Evolutionary conservation across 202 grass and related monocot genomes (phyloP).

Genomic region (Thinopyrum obtusiflorum): DNA sequence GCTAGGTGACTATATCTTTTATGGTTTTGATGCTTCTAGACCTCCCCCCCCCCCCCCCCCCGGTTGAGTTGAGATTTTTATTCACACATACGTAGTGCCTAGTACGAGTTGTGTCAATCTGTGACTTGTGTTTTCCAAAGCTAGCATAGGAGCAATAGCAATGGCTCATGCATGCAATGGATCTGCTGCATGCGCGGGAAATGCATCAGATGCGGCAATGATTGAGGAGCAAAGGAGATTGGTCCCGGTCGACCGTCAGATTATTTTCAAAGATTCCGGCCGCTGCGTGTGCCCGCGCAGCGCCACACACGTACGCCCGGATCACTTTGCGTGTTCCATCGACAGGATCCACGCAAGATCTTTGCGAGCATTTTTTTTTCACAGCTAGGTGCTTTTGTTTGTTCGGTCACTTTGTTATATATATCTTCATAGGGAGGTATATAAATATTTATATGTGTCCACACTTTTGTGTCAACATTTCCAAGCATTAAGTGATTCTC

Average conservation of each 20-base stretch:
- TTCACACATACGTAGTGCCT: no score
- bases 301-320: neutral
- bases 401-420: neutral
- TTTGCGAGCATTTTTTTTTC: neutral
- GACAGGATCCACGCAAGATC: neutral
- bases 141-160: no score
- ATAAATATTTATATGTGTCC: neutral
- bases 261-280: neutral
- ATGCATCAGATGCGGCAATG: neutral
- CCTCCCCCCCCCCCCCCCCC: no score
- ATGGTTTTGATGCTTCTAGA: no score
- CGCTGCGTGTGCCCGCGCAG: neutral
- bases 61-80: no score
- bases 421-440: neutral
- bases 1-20: no score
- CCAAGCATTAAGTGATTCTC: neutral
- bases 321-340: neutral
- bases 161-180: no score
- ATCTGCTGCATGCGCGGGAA: neutral
- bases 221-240: neutral
- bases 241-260: neutral
- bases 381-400: neutral
- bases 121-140: no score
- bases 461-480: neutral
- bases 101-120: no score